These are phyloP conservation scores for Rhodotorula glutinis DNA, from an alignment of 1,284 basidiomycete genomes.

Conservation along the genomic window DNA sequence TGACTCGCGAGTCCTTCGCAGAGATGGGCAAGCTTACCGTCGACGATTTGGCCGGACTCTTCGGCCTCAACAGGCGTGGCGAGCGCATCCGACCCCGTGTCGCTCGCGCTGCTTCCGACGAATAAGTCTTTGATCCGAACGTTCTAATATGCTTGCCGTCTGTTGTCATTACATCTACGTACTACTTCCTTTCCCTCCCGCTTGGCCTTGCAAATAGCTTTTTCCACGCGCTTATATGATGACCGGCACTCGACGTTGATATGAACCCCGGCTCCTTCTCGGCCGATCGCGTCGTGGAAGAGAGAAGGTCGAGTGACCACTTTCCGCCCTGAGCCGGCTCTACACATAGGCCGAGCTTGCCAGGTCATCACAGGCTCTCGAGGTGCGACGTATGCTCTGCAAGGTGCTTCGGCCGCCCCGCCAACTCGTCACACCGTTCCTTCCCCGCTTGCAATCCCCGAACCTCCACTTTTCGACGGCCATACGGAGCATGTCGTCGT, in stretches of 20 bases:
- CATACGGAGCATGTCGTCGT: not conserved
- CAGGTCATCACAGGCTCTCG: not conserved
- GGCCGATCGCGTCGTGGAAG: no score
- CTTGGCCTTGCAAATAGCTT: not conserved
- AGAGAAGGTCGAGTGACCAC: no score
- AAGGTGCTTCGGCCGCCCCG: no score
- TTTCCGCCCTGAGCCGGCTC: no score
- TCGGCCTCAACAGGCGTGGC: slow-evolving; percentile 18
- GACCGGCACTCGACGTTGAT: no score
- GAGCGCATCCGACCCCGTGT: not conserved
- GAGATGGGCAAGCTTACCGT: slow-evolving; percentile 36
- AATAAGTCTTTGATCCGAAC: not conserved
- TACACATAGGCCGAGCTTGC: not conserved
- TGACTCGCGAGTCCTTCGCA: not conserved
- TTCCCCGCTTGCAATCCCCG: no score
- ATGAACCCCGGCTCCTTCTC: no score
- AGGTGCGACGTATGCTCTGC: no score
- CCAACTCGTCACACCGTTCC: no score
- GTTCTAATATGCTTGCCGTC: not conserved
- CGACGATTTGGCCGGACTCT: slow-evolving; percentile 27
- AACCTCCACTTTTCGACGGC: no score
- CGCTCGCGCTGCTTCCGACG: no score
- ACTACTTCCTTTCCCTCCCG: not conserved
- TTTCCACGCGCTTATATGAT: not conserved
- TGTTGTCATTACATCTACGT: not conserved